Conservation (phyloP, 805 yeast genomes). For the Wickerhamiella sorbophila region DNA sequence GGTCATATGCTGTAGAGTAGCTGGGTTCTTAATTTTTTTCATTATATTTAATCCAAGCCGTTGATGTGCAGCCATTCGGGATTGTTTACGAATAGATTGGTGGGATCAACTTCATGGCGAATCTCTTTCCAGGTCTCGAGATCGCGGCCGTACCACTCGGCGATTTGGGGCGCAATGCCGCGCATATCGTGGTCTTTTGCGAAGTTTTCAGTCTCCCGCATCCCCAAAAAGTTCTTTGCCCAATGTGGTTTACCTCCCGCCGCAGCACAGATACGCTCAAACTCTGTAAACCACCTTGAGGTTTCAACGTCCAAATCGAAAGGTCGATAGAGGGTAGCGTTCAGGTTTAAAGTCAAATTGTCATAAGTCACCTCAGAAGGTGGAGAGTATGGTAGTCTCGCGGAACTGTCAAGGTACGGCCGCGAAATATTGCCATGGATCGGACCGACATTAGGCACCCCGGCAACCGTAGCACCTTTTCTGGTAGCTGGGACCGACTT, state of each 20-base stretch:
- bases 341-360: conserved; percentile 72
- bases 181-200: conserved; percentile 55
- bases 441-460: conserved; percentile 37
- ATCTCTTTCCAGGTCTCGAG: conserved; percentile 45
- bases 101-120: conserved; percentile 62
- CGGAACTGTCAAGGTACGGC: conserved; percentile 73
- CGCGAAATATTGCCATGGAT: conserved; percentile 71
- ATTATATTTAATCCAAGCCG: conserved; percentile 29
- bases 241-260: conserved; percentile 94
- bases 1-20: conserved; percentile 9
- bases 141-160: conserved; percentile 69
- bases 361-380: conserved; percentile 45
- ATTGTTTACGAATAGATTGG: conserved; percentile 65
- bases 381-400: conserved; percentile 39
- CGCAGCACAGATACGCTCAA: conserved; percentile 61
- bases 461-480: conserved; percentile 3
- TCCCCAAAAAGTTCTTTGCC: conserved; percentile 88
- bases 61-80: conserved; percentile 70
- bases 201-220: conserved; percentile 22
- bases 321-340: conserved; percentile 96
- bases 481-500: conserved; percentile 1
- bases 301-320: conserved; percentile 61
- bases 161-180: conserved; percentile 57
- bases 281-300: conserved; percentile 60
- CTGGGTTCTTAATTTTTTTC: background rate